These are phyloP conservation scores for Taphrina wiesneri DNA, from an alignment of 1,139 yeast species.

Conservation along the genomic window DNA sequence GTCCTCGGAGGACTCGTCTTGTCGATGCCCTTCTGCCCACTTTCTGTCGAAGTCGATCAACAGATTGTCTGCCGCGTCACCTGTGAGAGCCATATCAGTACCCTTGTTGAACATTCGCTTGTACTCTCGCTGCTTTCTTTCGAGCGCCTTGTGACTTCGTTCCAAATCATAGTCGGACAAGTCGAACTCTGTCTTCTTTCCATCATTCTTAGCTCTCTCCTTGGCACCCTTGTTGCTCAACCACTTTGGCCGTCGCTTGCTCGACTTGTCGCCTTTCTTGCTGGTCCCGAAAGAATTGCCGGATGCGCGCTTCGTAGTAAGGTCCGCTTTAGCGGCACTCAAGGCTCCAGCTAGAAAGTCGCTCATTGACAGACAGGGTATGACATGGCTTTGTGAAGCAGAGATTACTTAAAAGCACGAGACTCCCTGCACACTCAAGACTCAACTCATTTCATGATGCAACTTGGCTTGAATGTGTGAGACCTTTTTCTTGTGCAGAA, in stretches of 20 bases:
- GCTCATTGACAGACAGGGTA: background rate
- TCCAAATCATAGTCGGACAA: conserved; percentile 12
- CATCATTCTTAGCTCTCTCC: conserved; percentile 2
- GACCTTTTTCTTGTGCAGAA: too few species aligned
- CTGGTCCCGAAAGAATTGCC: background rate
- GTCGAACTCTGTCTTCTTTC: background rate
- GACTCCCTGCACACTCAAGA: too few species aligned
- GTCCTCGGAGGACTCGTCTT: conserved; percentile 5
- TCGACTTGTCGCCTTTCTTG: background rate
- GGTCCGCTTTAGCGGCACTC: conserved; percentile 17
- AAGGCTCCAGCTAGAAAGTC: conserved; percentile 15
- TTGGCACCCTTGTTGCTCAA: background rate
- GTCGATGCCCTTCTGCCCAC: conserved; percentile 23
- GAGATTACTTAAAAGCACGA: too few species aligned
- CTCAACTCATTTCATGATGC: too few species aligned
- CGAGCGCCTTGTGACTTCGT: conserved; percentile 21
- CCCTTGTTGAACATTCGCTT: conserved; percentile 28
- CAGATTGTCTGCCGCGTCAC: conserved; percentile 23
- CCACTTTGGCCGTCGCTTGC: background rate
- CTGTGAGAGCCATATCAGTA: conserved; percentile 22
- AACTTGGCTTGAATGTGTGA: too few species aligned
- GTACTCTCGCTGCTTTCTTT: conserved; percentile 18
- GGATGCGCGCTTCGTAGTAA: background rate
- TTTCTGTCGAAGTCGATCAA: conserved; percentile 32
- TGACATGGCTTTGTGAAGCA: background rate